Percentiles rank a stretch among this genome's conserved stretches.
phyloP scores from a whole-genome alignment of 345 rosid species.

The Carallia pectinifolia region DNA sequence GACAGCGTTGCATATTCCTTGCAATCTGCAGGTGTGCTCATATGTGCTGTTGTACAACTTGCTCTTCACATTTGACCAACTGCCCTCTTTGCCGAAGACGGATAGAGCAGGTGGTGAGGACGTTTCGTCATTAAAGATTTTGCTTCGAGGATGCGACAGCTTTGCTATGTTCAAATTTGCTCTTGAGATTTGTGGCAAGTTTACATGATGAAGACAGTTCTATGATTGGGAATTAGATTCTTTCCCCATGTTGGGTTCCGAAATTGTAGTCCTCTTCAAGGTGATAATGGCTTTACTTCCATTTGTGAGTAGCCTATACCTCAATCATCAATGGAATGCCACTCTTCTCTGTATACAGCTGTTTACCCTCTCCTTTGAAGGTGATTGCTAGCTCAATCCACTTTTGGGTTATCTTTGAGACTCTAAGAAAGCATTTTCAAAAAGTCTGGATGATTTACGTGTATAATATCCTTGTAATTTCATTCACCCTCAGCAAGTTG shows the following conservation, averaged over 20 bases:
- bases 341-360: conserved; percentile 3
- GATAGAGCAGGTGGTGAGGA: conserved; percentile 79
- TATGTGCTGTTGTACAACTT: conserved; percentile 86
- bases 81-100: conserved; percentile 90
- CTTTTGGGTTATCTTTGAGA: no score
- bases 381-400: no score
- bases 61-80: conserved; percentile 64
- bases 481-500: not conserved
- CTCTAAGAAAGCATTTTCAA: not conserved
- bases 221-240: conserved; percentile 4
- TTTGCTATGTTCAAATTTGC: no score
- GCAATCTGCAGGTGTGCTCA: conserved; percentile 78
- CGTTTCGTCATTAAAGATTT: conserved; percentile 64
- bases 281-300: not conserved
- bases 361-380: no score
- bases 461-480: not conserved
- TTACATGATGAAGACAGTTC: not conserved
- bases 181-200: no score
- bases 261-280: not conserved
- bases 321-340: not conserved
- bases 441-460: not conserved
- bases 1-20: not conserved
- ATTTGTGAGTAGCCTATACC: conserved; percentile 15
- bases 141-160: not conserved
- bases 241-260: not conserved